Conservation (phyloP, 805 yeast genomes). For the Naumovozyma baii region DNA sequence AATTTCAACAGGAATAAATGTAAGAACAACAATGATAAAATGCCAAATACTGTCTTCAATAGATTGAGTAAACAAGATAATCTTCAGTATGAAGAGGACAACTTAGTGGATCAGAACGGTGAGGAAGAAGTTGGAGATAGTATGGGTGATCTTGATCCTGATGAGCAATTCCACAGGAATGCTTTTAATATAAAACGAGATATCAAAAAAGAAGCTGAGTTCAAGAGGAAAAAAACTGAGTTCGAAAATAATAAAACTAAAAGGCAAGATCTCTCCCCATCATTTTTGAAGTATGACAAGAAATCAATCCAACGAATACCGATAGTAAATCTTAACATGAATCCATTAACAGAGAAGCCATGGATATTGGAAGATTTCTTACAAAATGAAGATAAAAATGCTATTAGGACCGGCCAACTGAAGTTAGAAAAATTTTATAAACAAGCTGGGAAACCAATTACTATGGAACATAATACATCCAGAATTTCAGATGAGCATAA, state of each 20-base stretch:
- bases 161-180: background rate
- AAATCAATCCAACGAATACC: background rate
- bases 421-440: constrained; percentile 14
- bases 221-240: background rate
- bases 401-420: constrained; percentile 9
- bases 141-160: background rate
- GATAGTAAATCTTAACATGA: constrained; percentile 11
- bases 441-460: constrained; percentile 15
- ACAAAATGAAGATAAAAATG: constrained; percentile 14
- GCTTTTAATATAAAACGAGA: background rate
- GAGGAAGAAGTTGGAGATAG: background rate
- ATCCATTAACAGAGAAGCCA: constrained; percentile 23
- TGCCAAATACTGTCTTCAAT: too few species aligned
- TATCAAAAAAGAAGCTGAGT: background rate
- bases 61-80: too few species aligned
- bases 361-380: constrained; percentile 30
- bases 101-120: background rate
- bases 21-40: too few species aligned
- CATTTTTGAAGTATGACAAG: background rate
- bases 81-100: too few species aligned
- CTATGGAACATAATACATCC: background rate
- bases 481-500: background rate
- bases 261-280: background rate
- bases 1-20: too few species aligned
- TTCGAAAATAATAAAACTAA: background rate